Evolutionary conservation across 2,329 filamentous ascomycete genomes (phyloP).

Genomic region (Exophiala xenobiotica): DNA sequence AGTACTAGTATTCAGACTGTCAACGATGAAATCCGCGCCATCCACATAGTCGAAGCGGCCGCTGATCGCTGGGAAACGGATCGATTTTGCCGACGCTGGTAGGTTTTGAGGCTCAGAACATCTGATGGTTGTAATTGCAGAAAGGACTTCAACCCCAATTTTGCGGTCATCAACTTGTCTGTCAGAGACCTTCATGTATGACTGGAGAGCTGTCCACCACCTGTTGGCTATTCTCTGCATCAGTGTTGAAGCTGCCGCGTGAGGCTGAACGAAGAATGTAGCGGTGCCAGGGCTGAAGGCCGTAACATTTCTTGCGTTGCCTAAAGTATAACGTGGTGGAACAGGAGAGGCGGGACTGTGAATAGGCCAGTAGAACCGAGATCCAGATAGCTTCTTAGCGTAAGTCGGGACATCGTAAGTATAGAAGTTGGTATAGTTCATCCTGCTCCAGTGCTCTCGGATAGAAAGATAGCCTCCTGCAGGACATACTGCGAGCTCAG

Average conservation of each 20-base stretch:
- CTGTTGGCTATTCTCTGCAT: slow-evolving; percentile 7
- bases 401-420: slow-evolving; percentile 8
- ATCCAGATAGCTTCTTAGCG: slow-evolving; percentile 9
- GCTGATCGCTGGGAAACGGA: slow-evolving; percentile 7
- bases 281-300: not conserved
- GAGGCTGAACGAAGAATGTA: slow-evolving; percentile 12
- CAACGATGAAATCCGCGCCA: not conserved
- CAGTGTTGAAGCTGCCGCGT: slow-evolving; percentile 6
- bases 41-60: slow-evolving; percentile 9
- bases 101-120: not conserved
- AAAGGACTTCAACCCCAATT: not conserved
- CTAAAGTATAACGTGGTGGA: slow-evolving; percentile 9
- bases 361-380: slow-evolving; percentile 11
- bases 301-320: not conserved
- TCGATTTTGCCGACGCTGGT: not conserved
- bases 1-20: slow-evolving; percentile 4
- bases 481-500: slow-evolving; percentile 7
- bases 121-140: not conserved
- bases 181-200: not conserved
- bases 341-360: slow-evolving; percentile 6
- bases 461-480: slow-evolving; percentile 12
- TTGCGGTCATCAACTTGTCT: slow-evolving; percentile 12
- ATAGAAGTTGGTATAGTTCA: slow-evolving; percentile 8
- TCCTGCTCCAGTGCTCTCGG: slow-evolving; percentile 8
- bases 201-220: slow-evolving; percentile 10